Evolutionary conservation across 805 yeast genomes (phyloP).

Genomic region (Candida boidinii): DNA sequence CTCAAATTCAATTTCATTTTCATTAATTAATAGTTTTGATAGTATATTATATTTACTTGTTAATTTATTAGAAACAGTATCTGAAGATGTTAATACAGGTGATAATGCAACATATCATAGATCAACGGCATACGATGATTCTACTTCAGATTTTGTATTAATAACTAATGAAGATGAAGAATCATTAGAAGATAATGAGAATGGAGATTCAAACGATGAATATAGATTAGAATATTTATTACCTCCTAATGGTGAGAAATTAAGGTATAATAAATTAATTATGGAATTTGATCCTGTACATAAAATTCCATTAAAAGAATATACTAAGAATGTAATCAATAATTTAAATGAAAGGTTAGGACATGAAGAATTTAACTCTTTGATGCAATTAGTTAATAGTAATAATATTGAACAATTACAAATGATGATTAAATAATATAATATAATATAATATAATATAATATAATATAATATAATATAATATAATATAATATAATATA

Average conservation of each 20-base stretch:
- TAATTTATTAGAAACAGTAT: constrained; percentile 62
- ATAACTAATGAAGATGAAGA: constrained; percentile 14
- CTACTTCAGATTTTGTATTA: constrained; percentile 19
- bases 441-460: too few species aligned
- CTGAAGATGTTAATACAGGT: constrained; percentile 44
- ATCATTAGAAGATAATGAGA: too few species aligned
- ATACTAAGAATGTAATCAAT: constrained; percentile 26
- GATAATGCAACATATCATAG: constrained; percentile 47
- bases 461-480: too few species aligned
- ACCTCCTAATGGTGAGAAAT: constrained; percentile 31
- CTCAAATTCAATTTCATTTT: constrained; percentile 9
- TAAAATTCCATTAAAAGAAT: constrained; percentile 38
- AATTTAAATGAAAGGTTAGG: constrained; percentile 20
- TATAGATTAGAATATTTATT: constrained; percentile 16
- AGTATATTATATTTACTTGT: constrained; percentile 16
- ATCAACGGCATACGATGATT: constrained; percentile 28
- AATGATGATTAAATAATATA: constrained; percentile 8
- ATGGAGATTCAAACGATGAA: constrained; percentile 17
- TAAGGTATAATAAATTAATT: constrained; percentile 30
- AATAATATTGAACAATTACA: constrained; percentile 24
- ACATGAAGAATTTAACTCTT: constrained; percentile 23
- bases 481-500: too few species aligned
- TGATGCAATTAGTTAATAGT: constrained; percentile 23
- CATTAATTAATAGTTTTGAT: constrained; percentile 18
- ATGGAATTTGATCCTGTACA: constrained; percentile 43